Evolutionary conservation across 2,329 filamentous ascomycete species (phyloP).

Genomic region (Fusarium buxicola): DNA sequence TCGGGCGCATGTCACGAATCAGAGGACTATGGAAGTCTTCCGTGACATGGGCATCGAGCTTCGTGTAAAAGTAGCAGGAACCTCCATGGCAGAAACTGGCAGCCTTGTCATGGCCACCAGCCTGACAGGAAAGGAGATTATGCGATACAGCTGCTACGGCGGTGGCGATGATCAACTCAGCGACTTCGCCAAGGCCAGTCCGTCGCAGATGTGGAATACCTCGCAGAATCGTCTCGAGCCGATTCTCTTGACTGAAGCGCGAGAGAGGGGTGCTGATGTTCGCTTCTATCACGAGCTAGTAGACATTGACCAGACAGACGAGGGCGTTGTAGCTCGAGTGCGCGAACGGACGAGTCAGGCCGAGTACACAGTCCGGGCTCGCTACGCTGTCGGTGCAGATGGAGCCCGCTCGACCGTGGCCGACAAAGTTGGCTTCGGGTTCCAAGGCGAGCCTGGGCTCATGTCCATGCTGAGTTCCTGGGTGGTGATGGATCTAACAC

Average conservation of each 20-base stretch:
- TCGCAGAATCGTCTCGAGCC: constrained; percentile 18
- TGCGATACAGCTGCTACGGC: constrained; percentile 25
- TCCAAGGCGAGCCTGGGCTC: constrained; percentile 26
- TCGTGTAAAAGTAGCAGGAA: constrained; percentile 11
- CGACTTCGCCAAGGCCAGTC: constrained; percentile 28
- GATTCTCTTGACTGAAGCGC: constrained; percentile 7
- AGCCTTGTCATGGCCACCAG: constrained; percentile 29
- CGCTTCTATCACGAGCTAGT: constrained; percentile 29
- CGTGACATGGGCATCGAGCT: constrained; percentile 23
- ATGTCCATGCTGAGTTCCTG: constrained; percentile 27
- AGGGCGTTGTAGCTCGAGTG: constrained; percentile 17
- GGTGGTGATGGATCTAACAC: constrained; percentile 24
- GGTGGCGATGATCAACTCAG: constrained; percentile 22
- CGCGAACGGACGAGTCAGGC: constrained; percentile 14
- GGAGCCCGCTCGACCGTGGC: constrained; percentile 26
- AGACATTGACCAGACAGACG: constrained; percentile 21
- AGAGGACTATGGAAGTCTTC: constrained; percentile 29
- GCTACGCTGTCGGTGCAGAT: constrained; percentile 25
- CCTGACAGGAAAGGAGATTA: constrained; percentile 21
- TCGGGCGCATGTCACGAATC: constrained; percentile 27
- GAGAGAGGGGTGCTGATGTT: constrained; percentile 21
- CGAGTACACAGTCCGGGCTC: constrained; percentile 22
- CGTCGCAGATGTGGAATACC: constrained; percentile 20
- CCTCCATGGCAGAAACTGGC: constrained; percentile 7
- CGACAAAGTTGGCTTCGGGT: constrained; percentile 17